Conservation (phyloP, 257 asterid species). For the Salvia splendens region DNA sequence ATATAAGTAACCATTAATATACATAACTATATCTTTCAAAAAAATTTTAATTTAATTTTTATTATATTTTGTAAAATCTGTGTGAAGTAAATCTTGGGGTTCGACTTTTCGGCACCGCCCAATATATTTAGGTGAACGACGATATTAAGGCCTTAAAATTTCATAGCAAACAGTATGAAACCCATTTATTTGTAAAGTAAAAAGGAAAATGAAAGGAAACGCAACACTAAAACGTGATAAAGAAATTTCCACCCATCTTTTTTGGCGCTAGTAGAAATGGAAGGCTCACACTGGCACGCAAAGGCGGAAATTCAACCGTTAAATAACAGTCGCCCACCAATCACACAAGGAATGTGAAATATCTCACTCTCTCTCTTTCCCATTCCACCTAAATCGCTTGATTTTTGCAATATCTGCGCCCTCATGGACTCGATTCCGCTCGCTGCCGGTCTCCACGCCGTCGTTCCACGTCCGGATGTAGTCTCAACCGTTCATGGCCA, state of each 20-base stretch:
- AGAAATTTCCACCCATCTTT: background rate
- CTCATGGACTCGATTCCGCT: conserved; percentile 43
- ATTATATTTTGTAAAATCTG: no score
- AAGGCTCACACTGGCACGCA: background rate
- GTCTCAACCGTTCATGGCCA: conserved; percentile 33
- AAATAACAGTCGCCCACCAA: conserved; percentile 1
- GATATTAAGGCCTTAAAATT: no score
- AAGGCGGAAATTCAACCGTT: conserved; percentile 6
- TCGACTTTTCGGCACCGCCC: no score
- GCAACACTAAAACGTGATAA: no score
- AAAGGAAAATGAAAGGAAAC: no score
- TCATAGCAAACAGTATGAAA: no score
- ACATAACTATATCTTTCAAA: no score
- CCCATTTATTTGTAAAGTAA: no score
- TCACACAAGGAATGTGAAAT: conserved; percentile 17
- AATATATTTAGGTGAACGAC: no score
- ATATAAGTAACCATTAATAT: no score
- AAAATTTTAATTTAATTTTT: no score
- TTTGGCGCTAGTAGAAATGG: conserved; percentile 1
- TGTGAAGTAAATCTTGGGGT: no score
- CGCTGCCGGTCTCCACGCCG: conserved; percentile 30
- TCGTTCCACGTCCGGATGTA: conserved; percentile 27
- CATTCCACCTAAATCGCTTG: conserved; percentile 4
- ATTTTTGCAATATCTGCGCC: background rate
- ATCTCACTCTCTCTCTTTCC: conserved; percentile 6